Evolutionary conservation across 2,329 filamentous ascomycete genomes (phyloP).

Genomic region (Clathrospora elynae): DNA sequence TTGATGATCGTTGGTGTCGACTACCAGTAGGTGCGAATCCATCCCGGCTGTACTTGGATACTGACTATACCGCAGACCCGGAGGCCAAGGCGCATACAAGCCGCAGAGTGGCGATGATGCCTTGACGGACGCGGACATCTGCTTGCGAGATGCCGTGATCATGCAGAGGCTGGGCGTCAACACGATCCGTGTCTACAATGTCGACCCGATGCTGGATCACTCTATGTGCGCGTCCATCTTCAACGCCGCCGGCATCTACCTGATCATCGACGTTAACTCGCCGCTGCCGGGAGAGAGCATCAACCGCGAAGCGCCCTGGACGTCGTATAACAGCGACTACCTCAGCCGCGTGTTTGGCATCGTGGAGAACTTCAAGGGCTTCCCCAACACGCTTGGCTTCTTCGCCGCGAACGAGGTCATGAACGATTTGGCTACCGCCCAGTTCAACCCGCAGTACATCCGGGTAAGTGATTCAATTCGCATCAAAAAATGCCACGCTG

Average conservation of each 20-base stretch:
- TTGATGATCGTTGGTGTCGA: slow-evolving; percentile 67
- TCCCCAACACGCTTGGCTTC: slow-evolving; percentile 69
- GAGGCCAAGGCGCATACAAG: slow-evolving; percentile 64
- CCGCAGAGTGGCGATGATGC: slow-evolving; percentile 57
- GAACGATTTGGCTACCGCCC: slow-evolving; percentile 60
- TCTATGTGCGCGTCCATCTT: slow-evolving; percentile 67
- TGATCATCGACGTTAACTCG: slow-evolving; percentile 69
- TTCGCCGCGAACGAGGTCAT: slow-evolving; percentile 72
- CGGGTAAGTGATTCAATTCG: slow-evolving; percentile 51
- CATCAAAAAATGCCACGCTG: not conserved
- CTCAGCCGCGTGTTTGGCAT: slow-evolving; percentile 64
- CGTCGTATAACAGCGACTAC: slow-evolving; percentile 62
- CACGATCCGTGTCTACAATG: slow-evolving; percentile 69
- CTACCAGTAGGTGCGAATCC: too few relatives aligned
- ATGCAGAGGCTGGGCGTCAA: slow-evolving; percentile 68
- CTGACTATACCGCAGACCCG: too few relatives aligned
- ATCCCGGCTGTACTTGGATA: too few relatives aligned
- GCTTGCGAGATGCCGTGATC: slow-evolving; percentile 66
- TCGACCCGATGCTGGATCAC: slow-evolving; percentile 64
- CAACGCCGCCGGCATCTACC: slow-evolving; percentile 69
- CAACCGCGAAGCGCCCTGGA: slow-evolving; percentile 60
- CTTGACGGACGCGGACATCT: slow-evolving; percentile 61
- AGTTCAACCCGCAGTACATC: slow-evolving; percentile 63
- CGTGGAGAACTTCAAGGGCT: slow-evolving; percentile 69
- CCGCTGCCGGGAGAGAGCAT: slow-evolving; percentile 62